Evolutionary conservation across 2,329 filamentous ascomycete species (phyloP).

Genomic region (Aureobasidium sp.): DNA sequence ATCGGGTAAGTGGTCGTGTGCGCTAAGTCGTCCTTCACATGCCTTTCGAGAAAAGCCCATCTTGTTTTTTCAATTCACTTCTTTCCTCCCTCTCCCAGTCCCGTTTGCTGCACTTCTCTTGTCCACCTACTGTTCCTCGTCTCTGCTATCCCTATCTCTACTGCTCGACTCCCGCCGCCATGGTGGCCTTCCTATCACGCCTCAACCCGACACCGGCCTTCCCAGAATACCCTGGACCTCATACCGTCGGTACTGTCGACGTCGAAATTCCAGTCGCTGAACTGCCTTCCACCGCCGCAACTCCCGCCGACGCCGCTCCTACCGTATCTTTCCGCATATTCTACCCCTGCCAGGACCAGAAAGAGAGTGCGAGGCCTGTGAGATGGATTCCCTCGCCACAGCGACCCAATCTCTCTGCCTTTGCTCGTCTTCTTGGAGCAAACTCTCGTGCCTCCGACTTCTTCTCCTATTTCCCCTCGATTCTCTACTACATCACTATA

Average conservation of each 20-base stretch:
- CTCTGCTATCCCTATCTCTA: neutral
- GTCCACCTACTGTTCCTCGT: neutral
- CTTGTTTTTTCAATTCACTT: neutral
- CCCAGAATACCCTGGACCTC: slow-evolving; percentile 66
- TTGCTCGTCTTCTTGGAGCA: slow-evolving; percentile 66
- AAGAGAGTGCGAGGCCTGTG: slow-evolving; percentile 38
- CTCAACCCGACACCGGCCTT: slow-evolving; percentile 65
- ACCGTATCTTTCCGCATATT: slow-evolving; percentile 77
- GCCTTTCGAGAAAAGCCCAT: neutral
- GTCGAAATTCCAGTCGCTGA: slow-evolving; percentile 62
- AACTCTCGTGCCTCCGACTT: slow-evolving; percentile 39
- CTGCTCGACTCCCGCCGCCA: slow-evolving; percentile 15
- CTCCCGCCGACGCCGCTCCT: slow-evolving; percentile 48
- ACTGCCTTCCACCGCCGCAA: slow-evolving; percentile 44
- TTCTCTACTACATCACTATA: slow-evolving; percentile 62
- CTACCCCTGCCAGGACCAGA: slow-evolving; percentile 54
- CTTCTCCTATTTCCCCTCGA: slow-evolving; percentile 35
- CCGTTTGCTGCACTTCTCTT: neutral
- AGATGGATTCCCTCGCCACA: slow-evolving; percentile 75
- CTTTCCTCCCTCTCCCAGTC: too few species aligned
- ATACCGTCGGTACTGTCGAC: slow-evolving; percentile 71
- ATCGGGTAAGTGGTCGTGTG: slow-evolving; percentile 10
- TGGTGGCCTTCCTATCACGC: slow-evolving; percentile 32
- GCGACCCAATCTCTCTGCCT: slow-evolving; percentile 63
- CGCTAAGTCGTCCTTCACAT: slow-evolving; percentile 8